Conservation (phyloP, 345 rosid species). For the Arabidopsis thaliana region TAIR10.1 NC_003070.9:10398501-10399000, state of each 20-base stretch:
- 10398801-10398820: background rate
- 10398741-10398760: slow-evolving; percentile 42
- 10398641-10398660: background rate
- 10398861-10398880: slow-evolving; percentile 55
- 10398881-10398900: slow-evolving; percentile 53
- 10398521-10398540: slow-evolving; percentile 48
- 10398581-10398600: background rate
- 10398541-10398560: slow-evolving; percentile 49
- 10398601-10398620: background rate
- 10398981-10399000: slow-evolving; percentile 35
- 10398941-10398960: background rate
- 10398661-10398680: slow-evolving; percentile 47
- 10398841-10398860: slow-evolving; percentile 51
- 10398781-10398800: background rate
- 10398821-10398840: slow-evolving; percentile 52
- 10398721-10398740: slow-evolving; percentile 62
- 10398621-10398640: background rate
- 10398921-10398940: background rate
- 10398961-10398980: slow-evolving; percentile 43
- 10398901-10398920: slow-evolving; percentile 27
- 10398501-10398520: slow-evolving; percentile 45
- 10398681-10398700: slow-evolving; percentile 52
- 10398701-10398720: slow-evolving; percentile 58
- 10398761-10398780: background rate
- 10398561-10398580: slow-evolving; percentile 40